Percentiles rank a stretch among this genome's conserved stretches.
phyloP scores from a whole-genome alignment of 129 eudicot genomes.

The Solidago caesia region DNA sequence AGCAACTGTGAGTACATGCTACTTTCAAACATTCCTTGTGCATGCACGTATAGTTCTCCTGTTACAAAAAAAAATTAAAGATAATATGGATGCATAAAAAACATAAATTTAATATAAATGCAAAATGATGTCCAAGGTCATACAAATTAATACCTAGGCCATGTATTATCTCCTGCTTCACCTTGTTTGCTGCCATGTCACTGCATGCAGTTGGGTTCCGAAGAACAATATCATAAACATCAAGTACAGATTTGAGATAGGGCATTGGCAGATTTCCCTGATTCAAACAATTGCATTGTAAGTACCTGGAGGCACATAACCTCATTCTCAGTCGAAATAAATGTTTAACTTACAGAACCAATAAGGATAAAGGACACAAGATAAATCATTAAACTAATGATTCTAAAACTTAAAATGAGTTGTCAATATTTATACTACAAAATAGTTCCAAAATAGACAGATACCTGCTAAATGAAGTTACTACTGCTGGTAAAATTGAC shows the following conservation, averaged over 20 bases:
- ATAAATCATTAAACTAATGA: background rate
- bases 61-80: slow-evolving; percentile 17
- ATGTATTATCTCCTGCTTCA: slow-evolving; percentile 93
- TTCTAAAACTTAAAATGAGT: background rate
- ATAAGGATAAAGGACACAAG: background rate
- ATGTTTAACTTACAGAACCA: slow-evolving; percentile 1
- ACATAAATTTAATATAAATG: background rate
- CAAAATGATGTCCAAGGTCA: slow-evolving; percentile 4
- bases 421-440: too few relatives aligned
- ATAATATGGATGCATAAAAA: background rate
- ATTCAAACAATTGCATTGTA: slow-evolving; percentile 21
- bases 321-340: background rate
- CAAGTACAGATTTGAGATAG: slow-evolving; percentile 84
- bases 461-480: too few relatives aligned
- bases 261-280: slow-evolving; percentile 92
- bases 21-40: slow-evolving; percentile 79
- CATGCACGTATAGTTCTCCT: slow-evolving; percentile 91
- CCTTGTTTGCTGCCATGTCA: slow-evolving; percentile 60
- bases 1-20: slow-evolving; percentile 80
- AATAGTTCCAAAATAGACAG: too few relatives aligned
- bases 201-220: slow-evolving; percentile 48
- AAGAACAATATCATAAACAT: slow-evolving; percentile 76
- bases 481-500: too few relatives aligned
- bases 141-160: slow-evolving; percentile 70
- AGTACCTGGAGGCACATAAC: slow-evolving; percentile 1